A percentile compares a stretch with the other conserved stretches of the same genome.
Evolutionary conservation across 768 basidiomycete species (phyloP).

Genomic region (Auriscalpium microsporum): DNA sequence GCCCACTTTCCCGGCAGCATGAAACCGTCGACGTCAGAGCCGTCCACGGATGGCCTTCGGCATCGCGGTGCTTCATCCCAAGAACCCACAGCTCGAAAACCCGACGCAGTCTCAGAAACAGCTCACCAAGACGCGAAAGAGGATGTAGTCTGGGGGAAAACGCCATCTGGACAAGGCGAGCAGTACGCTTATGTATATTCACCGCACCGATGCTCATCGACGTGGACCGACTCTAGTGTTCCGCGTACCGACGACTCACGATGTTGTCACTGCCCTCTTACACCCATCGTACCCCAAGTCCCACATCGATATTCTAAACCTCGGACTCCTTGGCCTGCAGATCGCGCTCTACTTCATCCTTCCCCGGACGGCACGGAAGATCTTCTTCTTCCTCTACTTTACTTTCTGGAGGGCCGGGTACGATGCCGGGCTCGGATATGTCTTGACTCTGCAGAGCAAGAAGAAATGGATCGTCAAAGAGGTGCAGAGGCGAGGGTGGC

Average conservation of each 20-base stretch:
- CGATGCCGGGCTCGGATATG: constrained; percentile 88
- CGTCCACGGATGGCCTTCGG: too few relatives aligned
- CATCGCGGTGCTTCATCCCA: too few relatives aligned
- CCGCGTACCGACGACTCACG: constrained; percentile 85
- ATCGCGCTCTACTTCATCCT: constrained; percentile 61
- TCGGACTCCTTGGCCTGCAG: constrained; percentile 73
- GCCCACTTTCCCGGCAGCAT: too few relatives aligned
- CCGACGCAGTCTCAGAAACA: background rate
- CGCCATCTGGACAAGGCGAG: constrained; percentile 69
- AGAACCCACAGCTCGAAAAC: too few relatives aligned
- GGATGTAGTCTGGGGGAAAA: constrained; percentile 85
- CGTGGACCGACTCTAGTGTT: constrained; percentile 52
- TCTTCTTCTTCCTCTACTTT: constrained; percentile 86
- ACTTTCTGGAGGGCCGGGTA: constrained; percentile 90
- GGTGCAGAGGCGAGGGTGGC: constrained; percentile 75
- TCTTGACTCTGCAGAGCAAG: constrained; percentile 93
- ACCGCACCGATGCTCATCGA: constrained; percentile 8
- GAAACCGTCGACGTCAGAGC: too few relatives aligned
- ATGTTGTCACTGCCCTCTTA: constrained; percentile 79
- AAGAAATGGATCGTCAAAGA: constrained; percentile 86
- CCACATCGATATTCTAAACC: constrained; percentile 79
- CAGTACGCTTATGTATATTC: background rate
- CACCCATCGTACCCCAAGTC: constrained; percentile 79
- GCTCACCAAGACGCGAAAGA: constrained; percentile 19
- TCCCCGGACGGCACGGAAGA: constrained; percentile 42